Base-by-base conservation (phyloP, 495 filamentous ascomycete genomes). In the Neurospora sp. region DNA sequence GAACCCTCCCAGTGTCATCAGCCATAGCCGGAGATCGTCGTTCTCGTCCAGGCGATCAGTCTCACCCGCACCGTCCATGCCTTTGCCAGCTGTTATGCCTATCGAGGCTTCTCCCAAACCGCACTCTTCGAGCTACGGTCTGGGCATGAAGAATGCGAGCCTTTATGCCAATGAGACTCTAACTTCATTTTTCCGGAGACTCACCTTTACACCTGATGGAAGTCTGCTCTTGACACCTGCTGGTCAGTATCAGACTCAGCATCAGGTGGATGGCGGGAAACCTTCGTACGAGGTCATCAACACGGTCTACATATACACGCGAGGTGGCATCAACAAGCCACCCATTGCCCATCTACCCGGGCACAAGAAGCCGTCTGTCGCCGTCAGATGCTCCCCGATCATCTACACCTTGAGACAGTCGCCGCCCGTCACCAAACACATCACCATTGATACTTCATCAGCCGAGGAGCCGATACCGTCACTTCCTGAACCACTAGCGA, bases 151-250 rank as follows among this genome's bases (percentile, higher is more conserved):
- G 79, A 97, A 97, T 76, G 88, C 94, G 46, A 94, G 89, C 72
- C 90, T 98, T 44, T 99, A 99, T 81, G 93, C 92, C n/a, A 98
- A 97, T 73, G 96, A 99, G 82, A 97, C 94, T 0, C 89, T 98
- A 40, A 98, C 94, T 0, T 98, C 96, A 4, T 99, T 99, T 83
- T 99, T 99, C 84, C 88, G 96, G 59, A 89, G 96, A 41, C 84
- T 99, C 48, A 94, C 96, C 0, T 99, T 98, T 80, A 91, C 96
- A 8, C 94, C 96, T 2, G 96, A 98, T 77, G 96, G 96, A 18
- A 97, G 95, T 80, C 84, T 99, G 66, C 87, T 99, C 10, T 92
- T 99, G 72, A 99, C 96, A 0, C 96, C 96, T 18, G 95, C 96
- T 46, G 96, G 96, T 4, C 96, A 99, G 81, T 98, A 93, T 80